Base-by-base conservation (phyloP, 2,329 filamentous ascomycete genomes). In the Graphilbum sp. region DNA sequence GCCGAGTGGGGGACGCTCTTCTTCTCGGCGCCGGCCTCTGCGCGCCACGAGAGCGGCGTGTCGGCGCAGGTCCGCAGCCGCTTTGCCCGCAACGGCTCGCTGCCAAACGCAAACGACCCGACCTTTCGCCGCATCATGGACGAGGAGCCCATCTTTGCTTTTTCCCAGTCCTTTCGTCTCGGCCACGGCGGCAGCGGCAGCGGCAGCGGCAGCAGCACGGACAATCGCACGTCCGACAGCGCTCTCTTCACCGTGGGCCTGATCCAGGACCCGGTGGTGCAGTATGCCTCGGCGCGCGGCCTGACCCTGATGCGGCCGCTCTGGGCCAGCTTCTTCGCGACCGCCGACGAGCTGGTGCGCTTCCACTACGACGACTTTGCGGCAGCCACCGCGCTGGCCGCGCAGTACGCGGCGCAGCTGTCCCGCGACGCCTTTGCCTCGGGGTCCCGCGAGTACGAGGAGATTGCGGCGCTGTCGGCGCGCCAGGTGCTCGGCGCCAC, bases 1-100 rank as follows among this genome's bases (percentile, higher is more conserved):
- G 71, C 79, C 1, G 84, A 92, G 68, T 92, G 85, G 85, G 85
- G 85, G 4, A 79, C 75, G 21, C 56, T 92, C 41, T 72, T 83
- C 55, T 84, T 92, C 52, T 79, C 79, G 18, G 83, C 67, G 2
- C 81, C 84, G 18, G 60, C 64, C 45, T 68, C 78, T 50, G 72
- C 71, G 16, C 63, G 69, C 20, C 77, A 87, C 51, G 75, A 88
- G 56, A 72, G 71, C 44, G 84, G 82, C 23, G 75, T 73, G 17
- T 80, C 83, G 7, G 66, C 63, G 3, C 44, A 64, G 9, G 60
- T 90, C 18, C 72, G 83, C 37, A 72, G 74, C 45, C 63, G 67
- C 2, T 93, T 92, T 55, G 72, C 83, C 1, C 64, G 66, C 41
- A 75, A 67, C 12, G 77, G 81, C 5, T 67, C 64, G 1, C 57